Evolutionary conservation across 2,329 filamentous ascomycete genomes (phyloP).

Genomic region (Aureobasidium pullulans): DNA sequence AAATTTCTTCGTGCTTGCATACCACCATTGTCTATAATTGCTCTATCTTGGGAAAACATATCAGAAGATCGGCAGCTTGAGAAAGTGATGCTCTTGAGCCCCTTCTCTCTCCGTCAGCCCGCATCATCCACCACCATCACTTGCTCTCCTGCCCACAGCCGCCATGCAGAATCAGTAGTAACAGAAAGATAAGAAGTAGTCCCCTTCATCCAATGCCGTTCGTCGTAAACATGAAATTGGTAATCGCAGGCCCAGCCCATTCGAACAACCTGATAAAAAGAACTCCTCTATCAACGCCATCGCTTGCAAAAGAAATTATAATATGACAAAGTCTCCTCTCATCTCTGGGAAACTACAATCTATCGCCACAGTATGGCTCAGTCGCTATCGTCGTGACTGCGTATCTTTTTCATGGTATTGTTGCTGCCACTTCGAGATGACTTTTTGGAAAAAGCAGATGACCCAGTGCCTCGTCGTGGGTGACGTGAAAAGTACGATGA

Average conservation of each 20-base stretch:
- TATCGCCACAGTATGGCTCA: background rate
- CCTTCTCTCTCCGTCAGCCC: background rate
- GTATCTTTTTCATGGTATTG: constrained; percentile 44
- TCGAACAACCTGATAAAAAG: background rate
- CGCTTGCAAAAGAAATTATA: constrained; percentile 5
- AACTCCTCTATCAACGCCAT: constrained; percentile 11
- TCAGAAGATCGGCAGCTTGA: background rate
- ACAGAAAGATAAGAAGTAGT: background rate
- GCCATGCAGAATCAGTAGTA: background rate
- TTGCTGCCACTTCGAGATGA: constrained; percentile 41
- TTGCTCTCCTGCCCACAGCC: background rate
- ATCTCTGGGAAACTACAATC: background rate
- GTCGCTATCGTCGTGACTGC: constrained; percentile 17
- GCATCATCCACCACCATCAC: background rate
- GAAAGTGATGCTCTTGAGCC: background rate
- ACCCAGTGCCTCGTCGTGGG: constrained; percentile 24
- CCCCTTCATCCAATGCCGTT: constrained; percentile 1
- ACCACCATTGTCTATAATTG: background rate
- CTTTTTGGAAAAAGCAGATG: constrained; percentile 30
- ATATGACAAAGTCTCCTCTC: background rate
- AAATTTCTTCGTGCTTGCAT: background rate
- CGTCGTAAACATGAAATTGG: constrained; percentile 7
- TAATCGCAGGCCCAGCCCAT: background rate
- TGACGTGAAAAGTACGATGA: constrained; percentile 30
- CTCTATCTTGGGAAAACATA: constrained; percentile 1